These are phyloP conservation scores for Pestalotiopsis fici DNA, from an alignment of 2,329 filamentous ascomycete species.

Conservation along the genomic window DNA sequence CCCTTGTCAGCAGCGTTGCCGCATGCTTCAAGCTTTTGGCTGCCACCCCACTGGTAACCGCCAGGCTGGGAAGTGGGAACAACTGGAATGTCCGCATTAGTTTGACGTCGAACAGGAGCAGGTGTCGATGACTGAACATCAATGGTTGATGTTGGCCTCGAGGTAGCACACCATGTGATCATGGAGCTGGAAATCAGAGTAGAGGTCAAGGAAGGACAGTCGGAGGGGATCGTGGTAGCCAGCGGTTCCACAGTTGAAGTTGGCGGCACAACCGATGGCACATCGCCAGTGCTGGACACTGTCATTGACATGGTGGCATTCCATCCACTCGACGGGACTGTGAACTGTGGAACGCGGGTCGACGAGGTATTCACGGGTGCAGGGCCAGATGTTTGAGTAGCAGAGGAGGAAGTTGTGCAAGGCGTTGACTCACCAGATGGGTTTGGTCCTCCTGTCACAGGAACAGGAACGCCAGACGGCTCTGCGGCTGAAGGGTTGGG, in stretches of 20 bases:
- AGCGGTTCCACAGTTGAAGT: background rate
- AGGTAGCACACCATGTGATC: slow-evolving; percentile 7
- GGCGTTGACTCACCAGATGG: slow-evolving; percentile 13
- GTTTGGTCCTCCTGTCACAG: background rate
- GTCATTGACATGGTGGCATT: slow-evolving; percentile 25
- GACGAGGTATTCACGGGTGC: slow-evolving; percentile 15
- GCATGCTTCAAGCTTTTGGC: slow-evolving; percentile 13
- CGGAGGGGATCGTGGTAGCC: background rate
- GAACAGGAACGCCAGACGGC: background rate
- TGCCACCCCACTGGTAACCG: slow-evolving; percentile 2
- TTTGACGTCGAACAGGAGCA: background rate
- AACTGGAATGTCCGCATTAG: slow-evolving; percentile 2
- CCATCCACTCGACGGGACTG: slow-evolving; percentile 29
- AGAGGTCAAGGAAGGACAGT: slow-evolving; percentile 3
- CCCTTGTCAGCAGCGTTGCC: slow-evolving; percentile 24
- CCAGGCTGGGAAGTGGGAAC: background rate
- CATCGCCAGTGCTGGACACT: slow-evolving; percentile 10
- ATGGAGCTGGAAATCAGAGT: slow-evolving; percentile 5
- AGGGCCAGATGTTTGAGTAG: slow-evolving; percentile 15
- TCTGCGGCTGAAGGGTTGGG: background rate
- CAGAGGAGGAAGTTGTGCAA: slow-evolving; percentile 18
- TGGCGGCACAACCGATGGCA: background rate
- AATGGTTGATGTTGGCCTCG: slow-evolving; percentile 5
- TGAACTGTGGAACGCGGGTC: slow-evolving; percentile 23
- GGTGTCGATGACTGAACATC: background rate